Base-by-base conservation (phyloP, 768 basidiomycete genomes). In the Termitomyces sp. region DNA sequence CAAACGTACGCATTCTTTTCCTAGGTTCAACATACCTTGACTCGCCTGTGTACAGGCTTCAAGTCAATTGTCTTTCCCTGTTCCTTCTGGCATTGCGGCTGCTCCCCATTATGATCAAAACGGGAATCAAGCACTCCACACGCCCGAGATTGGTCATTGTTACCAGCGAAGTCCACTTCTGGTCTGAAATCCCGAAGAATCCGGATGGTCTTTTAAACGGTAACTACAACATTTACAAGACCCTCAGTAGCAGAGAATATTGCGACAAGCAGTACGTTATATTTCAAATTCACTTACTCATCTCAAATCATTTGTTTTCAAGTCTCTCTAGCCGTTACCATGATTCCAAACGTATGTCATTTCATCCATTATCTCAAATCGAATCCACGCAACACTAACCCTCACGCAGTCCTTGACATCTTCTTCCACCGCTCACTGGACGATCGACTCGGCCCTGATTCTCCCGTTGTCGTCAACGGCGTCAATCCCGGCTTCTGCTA, bases 41-140 rank as follows among this genome's bases (percentile, higher is more conserved):
- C 20, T n/a, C 31, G 33, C 24, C 28, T 5, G 3, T 33, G 16
- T 7, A 24, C 54, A 83, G 81, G 9, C 51, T 82, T 0, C 81
- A 82, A 60, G 74, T 79, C 37, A 82, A 83, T 61, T 60, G 72
- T 62, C 64, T 83, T 8, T 68, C 77, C 1, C 72, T 70, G 46
- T 67, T 73, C 5, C 67, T 81, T 0, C 68, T 81, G 3, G 67
- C 72, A 0, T 58, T 82, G 4, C 70, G 72, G 3, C 68, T 82
- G 0, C 68, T 82, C 0, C 82, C 82, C 0, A 62, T 58, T 7
- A 70, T 83, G 66, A 48, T 75, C 1, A 63, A 71, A 22, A 77
- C 81, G 0, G 72, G 75, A 0, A 60, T 64, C 18, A 61, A 65
- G 16, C 53, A 71, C 51, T 50, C 64, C 0, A 69, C 72, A 0